Base-by-base conservation (phyloP, 2,329 filamentous ascomycete genomes). In the Annulohypoxylon truncatum region DNA sequence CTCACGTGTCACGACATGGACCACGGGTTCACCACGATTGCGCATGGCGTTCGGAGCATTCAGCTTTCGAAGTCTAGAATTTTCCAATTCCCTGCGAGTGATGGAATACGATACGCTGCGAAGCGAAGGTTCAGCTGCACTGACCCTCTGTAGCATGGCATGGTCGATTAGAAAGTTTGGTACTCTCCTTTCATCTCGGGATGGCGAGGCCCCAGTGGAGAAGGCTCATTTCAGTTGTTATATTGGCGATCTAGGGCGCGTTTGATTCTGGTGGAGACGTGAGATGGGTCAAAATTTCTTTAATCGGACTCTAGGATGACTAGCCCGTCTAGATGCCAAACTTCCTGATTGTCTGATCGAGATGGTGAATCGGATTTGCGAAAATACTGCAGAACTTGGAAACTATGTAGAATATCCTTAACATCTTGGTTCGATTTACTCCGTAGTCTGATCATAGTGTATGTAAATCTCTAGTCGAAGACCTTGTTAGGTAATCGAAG, bases 141-240 rank as follows among this genome's bases (percentile, higher is more conserved):
- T 44, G 64, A 61, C 60, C 44, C 38, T 58, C 33, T 48, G 24
- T 54, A 26, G 35, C 52, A 8, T 51, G 42, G 55, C 44, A n/a
- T 40, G 13, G 20, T 15, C 28, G 24, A 35, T 33, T n/a, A 18
- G 8, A 47, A 22, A 54, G 44, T 40, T 22, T 50, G 52, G 29
- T 33, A 13, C 33, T 64, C 62, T 63, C 66, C 66, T 65, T 68
- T 69, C 64, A 67, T 69, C 64, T 69, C 64, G 35, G 63, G n/a
- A 50, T 61, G 59, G 46, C 55, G 40, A 65, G 48, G n/a, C 8
- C 24, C 8, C 24, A 20, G 66, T 66, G 66, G 66, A 18, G 66
- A 60, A 58, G 26, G 51, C 35, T 66, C 59, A 66, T 66, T 40
- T 68, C 60, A 63, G 62, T 59, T 12, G 52, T 29, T 51, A 47